A percentile compares a stretch with the other conserved stretches of the same genome.
Conservation (phyloP, 306 rosid genomes). For the Hippophae rhamnoides region DNA sequence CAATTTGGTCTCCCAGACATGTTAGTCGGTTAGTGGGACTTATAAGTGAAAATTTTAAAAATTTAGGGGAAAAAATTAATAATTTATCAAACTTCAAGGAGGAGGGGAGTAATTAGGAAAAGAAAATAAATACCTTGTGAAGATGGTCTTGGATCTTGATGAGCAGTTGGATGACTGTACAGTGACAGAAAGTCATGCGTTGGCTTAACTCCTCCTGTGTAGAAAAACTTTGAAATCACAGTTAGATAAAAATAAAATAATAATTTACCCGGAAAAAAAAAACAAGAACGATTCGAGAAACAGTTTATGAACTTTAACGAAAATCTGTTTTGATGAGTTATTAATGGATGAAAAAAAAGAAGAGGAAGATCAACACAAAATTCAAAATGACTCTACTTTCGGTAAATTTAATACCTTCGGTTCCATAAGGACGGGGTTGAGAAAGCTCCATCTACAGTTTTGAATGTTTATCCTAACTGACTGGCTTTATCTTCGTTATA, state of each 20-base stretch:
- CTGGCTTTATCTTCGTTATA: not conserved
- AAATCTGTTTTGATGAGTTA: not conserved
- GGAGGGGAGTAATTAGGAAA: not conserved
- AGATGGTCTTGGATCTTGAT: constrained; percentile 80
- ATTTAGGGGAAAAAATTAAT: too few relatives aligned
- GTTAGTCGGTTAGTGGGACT: too few relatives aligned
- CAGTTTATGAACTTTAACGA: not conserved
- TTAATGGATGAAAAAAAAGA: not conserved
- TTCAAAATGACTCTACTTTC: constrained; percentile 1
- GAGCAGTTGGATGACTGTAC: constrained; percentile 59
- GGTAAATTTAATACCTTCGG: constrained; percentile 43
- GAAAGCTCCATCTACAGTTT: constrained; percentile 73
- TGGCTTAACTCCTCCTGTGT: constrained; percentile 59
- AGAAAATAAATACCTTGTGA: constrained; percentile 55
- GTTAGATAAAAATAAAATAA: constrained; percentile 2
- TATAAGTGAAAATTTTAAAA: too few relatives aligned
- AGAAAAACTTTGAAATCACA: constrained; percentile 21
- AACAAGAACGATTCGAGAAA: not conserved
- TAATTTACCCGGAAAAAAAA: too few relatives aligned
- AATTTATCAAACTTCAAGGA: not conserved
- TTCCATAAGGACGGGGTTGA: constrained; percentile 63
- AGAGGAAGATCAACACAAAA: not conserved
- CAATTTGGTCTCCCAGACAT: too few relatives aligned
- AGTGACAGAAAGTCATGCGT: constrained; percentile 93
- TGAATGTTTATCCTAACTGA: not conserved